Conservation (phyloP, 352 stramenopile genomes). For the Pythium phragmitis region DNA sequence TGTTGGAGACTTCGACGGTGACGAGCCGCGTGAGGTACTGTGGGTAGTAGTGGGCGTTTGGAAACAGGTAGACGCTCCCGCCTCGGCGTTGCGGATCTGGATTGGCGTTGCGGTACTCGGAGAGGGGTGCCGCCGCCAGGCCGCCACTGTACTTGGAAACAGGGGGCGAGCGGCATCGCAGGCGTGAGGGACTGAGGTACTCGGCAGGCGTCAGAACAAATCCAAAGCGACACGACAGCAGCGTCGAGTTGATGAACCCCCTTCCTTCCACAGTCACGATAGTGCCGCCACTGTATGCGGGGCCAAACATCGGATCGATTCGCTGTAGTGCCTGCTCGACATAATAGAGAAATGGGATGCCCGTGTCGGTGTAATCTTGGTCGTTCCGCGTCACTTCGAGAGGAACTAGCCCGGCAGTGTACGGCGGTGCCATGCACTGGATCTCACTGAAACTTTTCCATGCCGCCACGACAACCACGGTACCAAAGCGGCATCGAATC, state of each 20-base stretch:
- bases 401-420: slow-evolving; percentile 63
- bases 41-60: slow-evolving; percentile 82
- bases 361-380: slow-evolving; percentile 87
- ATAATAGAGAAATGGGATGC: slow-evolving; percentile 84
- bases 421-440: slow-evolving; percentile 71
- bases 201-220: slow-evolving; percentile 71
- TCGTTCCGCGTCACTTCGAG: slow-evolving; percentile 91
- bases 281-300: slow-evolving; percentile 80
- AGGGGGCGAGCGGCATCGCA: slow-evolving; percentile 82
- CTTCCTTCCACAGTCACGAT: slow-evolving; percentile 80
- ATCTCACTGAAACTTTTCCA: slow-evolving; percentile 76
- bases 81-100: slow-evolving; percentile 48
- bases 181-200: slow-evolving; percentile 77
- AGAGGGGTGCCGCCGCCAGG: slow-evolving; percentile 57
- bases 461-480: slow-evolving; percentile 52
- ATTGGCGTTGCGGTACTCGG: slow-evolving; percentile 66
- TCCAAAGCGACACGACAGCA: slow-evolving; percentile 89
- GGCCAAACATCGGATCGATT: slow-evolving; percentile 89
- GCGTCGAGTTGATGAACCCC: slow-evolving; percentile 87
- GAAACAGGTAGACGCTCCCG: slow-evolving; percentile 78
- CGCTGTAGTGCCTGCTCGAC: slow-evolving; percentile 60
- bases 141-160: slow-evolving; percentile 56
- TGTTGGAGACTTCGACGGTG: slow-evolving; percentile 93
- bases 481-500: slow-evolving; percentile 87
- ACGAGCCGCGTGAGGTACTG: slow-evolving; percentile 88